phyloP scores from a whole-genome alignment of 257 asterid genomes.

The Nicotiana otophora region DNA sequence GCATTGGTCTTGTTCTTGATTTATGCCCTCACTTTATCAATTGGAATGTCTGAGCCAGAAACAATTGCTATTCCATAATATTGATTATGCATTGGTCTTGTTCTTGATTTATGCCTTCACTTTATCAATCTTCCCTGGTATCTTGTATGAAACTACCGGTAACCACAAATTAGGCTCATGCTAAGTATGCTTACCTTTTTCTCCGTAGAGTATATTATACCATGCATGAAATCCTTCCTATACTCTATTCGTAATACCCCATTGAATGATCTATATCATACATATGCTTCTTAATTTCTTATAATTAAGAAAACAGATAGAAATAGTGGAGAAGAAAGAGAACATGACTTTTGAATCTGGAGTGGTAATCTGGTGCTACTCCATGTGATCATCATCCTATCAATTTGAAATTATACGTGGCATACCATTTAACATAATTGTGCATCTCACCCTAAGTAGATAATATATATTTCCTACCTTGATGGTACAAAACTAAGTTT shows the following conservation, averaged over 20 bases:
- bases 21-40: background rate
- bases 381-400: too few relatives aligned
- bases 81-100: slow-evolving; percentile 50
- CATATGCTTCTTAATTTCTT: too few relatives aligned
- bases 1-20: too few relatives aligned
- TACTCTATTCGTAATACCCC: background rate
- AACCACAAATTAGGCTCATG: slow-evolving; percentile 69
- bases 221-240: background rate
- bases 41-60: slow-evolving; percentile 42
- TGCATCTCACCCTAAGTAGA: too few relatives aligned
- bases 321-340: too few relatives aligned
- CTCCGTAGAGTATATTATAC: too few relatives aligned
- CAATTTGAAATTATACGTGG: background rate
- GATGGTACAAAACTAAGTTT: too few relatives aligned
- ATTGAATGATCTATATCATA: too few relatives aligned
- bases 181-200: slow-evolving; percentile 23
- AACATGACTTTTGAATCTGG: too few relatives aligned
- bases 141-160: slow-evolving; percentile 75
- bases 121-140: slow-evolving; percentile 71
- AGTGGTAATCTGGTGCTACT: too few relatives aligned
- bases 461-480: too few relatives aligned
- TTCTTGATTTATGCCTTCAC: slow-evolving; percentile 54
- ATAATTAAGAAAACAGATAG: too few relatives aligned
- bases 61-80: slow-evolving; percentile 38
- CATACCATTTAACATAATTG: background rate